Evolutionary conservation across 2,329 filamentous ascomycete genomes (phyloP).

Genomic region (Colletotrichum tropicicola): DNA sequence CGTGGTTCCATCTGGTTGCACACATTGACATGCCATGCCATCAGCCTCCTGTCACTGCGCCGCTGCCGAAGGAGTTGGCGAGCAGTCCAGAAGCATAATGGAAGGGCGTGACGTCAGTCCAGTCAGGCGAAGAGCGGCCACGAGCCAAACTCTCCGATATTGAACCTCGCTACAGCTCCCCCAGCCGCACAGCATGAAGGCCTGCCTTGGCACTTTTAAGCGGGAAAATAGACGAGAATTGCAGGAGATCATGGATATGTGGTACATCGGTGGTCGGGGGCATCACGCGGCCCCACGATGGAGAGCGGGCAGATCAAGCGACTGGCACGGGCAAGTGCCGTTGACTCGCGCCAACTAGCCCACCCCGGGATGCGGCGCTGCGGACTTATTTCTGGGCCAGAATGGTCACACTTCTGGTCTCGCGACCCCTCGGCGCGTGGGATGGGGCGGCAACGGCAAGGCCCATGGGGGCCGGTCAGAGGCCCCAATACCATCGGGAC

Average conservation of each 20-base stretch:
- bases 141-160: not conserved
- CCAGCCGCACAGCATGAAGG: not conserved
- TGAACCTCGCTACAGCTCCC: not conserved
- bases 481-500: not conserved
- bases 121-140: not conserved
- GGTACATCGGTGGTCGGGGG: not conserved
- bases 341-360: conserved; percentile 24
- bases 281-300: conserved; percentile 9
- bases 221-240: not conserved
- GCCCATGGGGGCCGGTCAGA: conserved; percentile 13
- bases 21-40: too few species aligned
- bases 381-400: not conserved
- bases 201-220: not conserved
- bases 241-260: conserved; percentile 5
- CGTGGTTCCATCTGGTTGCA: not conserved
- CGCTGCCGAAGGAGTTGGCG: not conserved
- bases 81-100: not conserved
- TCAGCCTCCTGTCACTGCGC: not conserved
- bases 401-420: conserved; percentile 11
- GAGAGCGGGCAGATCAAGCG: conserved; percentile 19
- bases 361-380: conserved; percentile 14
- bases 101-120: conserved; percentile 18
- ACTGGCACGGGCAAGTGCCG: conserved; percentile 12
- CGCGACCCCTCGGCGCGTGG: not conserved
- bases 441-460: too few species aligned